Conservation (phyloP, 2,329 filamentous ascomycete genomes). For the Fusarium sp. region DNA sequence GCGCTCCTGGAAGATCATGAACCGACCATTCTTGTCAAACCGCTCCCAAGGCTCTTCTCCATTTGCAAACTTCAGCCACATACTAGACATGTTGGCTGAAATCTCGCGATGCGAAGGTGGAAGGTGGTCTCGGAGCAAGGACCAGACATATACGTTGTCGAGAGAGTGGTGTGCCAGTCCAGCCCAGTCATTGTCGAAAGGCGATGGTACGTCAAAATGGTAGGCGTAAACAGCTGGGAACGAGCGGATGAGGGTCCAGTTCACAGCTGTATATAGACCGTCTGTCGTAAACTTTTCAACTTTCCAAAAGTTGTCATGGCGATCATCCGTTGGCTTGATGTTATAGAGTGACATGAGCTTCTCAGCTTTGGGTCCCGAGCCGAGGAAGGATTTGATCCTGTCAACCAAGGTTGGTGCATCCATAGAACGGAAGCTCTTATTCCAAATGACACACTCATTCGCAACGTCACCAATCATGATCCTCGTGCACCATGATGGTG, state of each 20-base stretch:
- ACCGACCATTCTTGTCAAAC: background rate
- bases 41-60: constrained; percentile 5
- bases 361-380: background rate
- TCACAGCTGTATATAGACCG: constrained; percentile 26
- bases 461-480: constrained; percentile 34
- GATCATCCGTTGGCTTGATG: background rate
- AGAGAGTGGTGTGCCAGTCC: constrained; percentile 34
- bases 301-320: constrained; percentile 19
- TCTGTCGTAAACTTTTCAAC: constrained; percentile 29
- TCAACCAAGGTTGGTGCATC: constrained; percentile 2
- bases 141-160: constrained; percentile 37
- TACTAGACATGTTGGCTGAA: background rate
- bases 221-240: constrained; percentile 22
- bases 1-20: background rate
- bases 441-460: constrained; percentile 40
- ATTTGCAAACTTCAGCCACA: constrained; percentile 8
- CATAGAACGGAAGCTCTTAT: constrained; percentile 24
- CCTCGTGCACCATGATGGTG: constrained; percentile 14
- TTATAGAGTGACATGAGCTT: constrained; percentile 10
- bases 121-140: constrained; percentile 12
- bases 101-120: constrained; percentile 4
- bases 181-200: constrained; percentile 35
- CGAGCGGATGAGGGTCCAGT: constrained; percentile 10
- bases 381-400: constrained; percentile 8
- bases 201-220: constrained; percentile 38